Evolutionary conservation across 345 rosid genomes (phyloP).

Genomic region (Acer saccharum): DNA sequence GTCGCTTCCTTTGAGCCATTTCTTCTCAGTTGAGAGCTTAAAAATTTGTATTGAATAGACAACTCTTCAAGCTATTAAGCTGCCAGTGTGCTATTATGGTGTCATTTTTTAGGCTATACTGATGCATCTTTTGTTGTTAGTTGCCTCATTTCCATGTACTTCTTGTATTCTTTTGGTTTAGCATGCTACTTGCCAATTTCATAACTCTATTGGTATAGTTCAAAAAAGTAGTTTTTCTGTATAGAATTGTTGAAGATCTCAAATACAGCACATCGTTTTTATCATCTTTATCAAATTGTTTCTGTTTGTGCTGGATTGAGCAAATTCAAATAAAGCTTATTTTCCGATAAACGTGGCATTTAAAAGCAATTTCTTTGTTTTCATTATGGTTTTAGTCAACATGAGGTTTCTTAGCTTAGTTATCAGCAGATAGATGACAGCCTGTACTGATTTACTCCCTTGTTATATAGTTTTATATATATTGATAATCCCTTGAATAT

Average conservation of each 20-base stretch:
- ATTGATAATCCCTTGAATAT: neutral
- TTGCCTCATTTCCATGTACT: neutral
- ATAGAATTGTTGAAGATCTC: neutral
- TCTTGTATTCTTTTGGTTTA: neutral
- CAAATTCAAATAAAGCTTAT: neutral
- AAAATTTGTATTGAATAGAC: neutral
- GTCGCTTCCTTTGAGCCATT: neutral
- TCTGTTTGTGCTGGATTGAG: neutral
- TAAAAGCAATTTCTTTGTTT: neutral
- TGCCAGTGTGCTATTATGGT: neutral
- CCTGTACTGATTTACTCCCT: neutral
- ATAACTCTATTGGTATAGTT: neutral
- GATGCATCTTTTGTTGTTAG: neutral
- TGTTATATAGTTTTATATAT: neutral
- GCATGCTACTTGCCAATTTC: neutral
- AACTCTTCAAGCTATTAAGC: neutral
- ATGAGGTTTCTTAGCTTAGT: neutral
- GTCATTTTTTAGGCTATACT: neutral
- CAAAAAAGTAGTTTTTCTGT: neutral
- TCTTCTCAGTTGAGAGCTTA: constrained; percentile 6
- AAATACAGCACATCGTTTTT: neutral
- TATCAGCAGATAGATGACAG: neutral
- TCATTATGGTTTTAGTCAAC: neutral
- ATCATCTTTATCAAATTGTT: neutral
- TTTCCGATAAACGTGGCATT: neutral